Base-by-base conservation (phyloP, 176 grass and related monocot species). In the Elymus sibiricus region DNA sequence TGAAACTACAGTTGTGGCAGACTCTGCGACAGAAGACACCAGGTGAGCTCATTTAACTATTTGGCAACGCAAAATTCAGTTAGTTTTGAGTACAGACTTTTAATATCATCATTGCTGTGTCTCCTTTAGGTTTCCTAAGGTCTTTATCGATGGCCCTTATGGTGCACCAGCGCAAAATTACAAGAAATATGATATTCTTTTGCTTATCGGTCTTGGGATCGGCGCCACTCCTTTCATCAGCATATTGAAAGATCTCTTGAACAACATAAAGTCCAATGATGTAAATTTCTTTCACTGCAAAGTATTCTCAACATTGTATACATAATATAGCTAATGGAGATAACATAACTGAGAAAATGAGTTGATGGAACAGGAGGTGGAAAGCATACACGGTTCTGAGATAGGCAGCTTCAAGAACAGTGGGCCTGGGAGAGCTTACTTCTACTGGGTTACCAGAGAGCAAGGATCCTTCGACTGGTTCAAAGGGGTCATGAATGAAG, bases 381-480 rank as follows among this genome's bases (percentile, higher is more conserved):
- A 95, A 80, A 92, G 80, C 61, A 92, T 93, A 59, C 76, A 87
- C n/a, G 87, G 88, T 62, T 77, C 88, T 74, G 90, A 90, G 80
- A 90, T 91, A 83, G 82, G 79, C 74, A 87, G 85, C 81, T 87
- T 87, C 67, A 90, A 95, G 86, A 88, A 87, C 81, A 89, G 93
- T 85, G 89, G 82, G 13, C 97, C 97, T 70, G 94, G 94, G 67
- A 94, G 94, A 87, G 97, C 97, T 51, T 99, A 99, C 70, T 99
- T 99, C 84, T 99, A 99, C 85, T 99, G 92, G 92, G 94, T 99
- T 37, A 99, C 97, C 58, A 96, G 97, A 86, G 94, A 99, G 83
- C 94, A 99, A 88, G 97, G 97, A 42, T 99, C 97, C 9, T 99
- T 99, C 25, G 94, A 99, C 68, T 99, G 97, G 97, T 99, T 99